phyloP scores from a whole-genome alignment of 768 basidiomycete genomes.

The Suillus alpinus region DNA sequence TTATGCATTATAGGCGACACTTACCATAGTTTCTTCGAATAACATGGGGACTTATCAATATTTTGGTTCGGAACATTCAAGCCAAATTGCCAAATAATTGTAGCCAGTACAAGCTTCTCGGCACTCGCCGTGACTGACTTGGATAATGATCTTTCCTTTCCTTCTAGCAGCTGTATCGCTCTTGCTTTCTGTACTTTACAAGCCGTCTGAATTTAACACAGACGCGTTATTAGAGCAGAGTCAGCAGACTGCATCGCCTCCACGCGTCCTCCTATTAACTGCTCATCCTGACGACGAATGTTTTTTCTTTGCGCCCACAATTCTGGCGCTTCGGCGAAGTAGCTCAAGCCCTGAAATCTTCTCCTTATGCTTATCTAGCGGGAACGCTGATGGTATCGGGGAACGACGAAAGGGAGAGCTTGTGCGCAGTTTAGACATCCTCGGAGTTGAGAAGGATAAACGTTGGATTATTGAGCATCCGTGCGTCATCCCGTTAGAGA shows the following conservation, averaged over 20 bases:
- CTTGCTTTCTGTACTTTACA: constrained; percentile 23
- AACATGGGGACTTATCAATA: neutral
- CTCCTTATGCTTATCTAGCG: constrained; percentile 74
- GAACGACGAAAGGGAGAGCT: constrained; percentile 57
- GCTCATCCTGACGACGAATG: constrained; percentile 96
- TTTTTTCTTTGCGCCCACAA: constrained; percentile 89
- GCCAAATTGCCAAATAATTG: neutral
- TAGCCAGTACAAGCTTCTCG: no score
- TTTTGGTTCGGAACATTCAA: neutral
- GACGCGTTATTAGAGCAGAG: constrained; percentile 12
- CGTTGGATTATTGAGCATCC: constrained; percentile 67
- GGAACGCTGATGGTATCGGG: constrained; percentile 80
- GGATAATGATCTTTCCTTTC: constrained; percentile 15
- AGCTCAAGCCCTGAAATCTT: constrained; percentile 36
- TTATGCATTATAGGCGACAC: neutral
- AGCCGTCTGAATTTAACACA: constrained; percentile 23
- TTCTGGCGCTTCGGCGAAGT: constrained; percentile 48
- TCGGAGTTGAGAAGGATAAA: constrained; percentile 57
- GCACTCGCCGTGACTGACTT: neutral
- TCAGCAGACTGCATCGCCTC: constrained; percentile 4
- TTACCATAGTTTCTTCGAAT: neutral
- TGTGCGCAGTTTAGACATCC: constrained; percentile 55
- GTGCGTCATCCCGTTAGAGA: constrained; percentile 42
- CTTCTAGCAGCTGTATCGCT: constrained; percentile 13
- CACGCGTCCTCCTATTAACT: constrained; percentile 65